Evolutionary conservation across 305 asterid species (phyloP).

Genomic region (Rubia occidens): DNA sequence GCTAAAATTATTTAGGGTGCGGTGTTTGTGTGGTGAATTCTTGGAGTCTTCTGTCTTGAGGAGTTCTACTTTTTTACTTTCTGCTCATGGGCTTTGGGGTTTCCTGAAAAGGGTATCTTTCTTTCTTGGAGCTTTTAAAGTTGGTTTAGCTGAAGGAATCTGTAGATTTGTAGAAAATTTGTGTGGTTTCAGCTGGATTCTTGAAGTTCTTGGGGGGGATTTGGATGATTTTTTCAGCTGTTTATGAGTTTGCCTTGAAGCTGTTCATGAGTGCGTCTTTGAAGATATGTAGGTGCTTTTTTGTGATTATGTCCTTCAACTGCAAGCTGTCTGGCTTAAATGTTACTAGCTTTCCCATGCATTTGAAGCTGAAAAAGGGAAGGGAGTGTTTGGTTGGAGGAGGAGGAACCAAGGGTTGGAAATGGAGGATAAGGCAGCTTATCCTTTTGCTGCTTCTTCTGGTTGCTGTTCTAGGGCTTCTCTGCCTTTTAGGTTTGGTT

Average conservation of each 20-base stretch:
- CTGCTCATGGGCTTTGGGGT: slow-evolving; percentile 6
- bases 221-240: slow-evolving; percentile 28
- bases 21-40: slow-evolving; percentile 4
- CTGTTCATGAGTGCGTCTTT: slow-evolving; percentile 22
- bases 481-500: slow-evolving; percentile 25
- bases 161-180: slow-evolving; percentile 15
- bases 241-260: slow-evolving; percentile 25
- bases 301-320: slow-evolving; percentile 44
- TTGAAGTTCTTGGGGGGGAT: slow-evolving; percentile 10
- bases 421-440: slow-evolving; percentile 35
- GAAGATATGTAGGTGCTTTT: slow-evolving; percentile 34
- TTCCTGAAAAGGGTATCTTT: slow-evolving; percentile 7
- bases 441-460: slow-evolving; percentile 27
- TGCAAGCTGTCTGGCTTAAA: slow-evolving; percentile 29
- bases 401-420: slow-evolving; percentile 30
- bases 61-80: slow-evolving; percentile 16
- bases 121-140: slow-evolving; percentile 18
- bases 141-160: slow-evolving; percentile 6
- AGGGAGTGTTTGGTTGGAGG: slow-evolving; percentile 27
- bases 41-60: slow-evolving; percentile 25
- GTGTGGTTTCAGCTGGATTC: slow-evolving; percentile 7
- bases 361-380: slow-evolving; percentile 29
- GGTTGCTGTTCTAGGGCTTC: slow-evolving; percentile 27
- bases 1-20: slow-evolving; percentile 2
- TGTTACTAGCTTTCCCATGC: slow-evolving; percentile 28